These are phyloP conservation scores for Pichia paraexigua DNA, from an alignment of 805 yeast genomes.

Conservation along the genomic window DNA sequence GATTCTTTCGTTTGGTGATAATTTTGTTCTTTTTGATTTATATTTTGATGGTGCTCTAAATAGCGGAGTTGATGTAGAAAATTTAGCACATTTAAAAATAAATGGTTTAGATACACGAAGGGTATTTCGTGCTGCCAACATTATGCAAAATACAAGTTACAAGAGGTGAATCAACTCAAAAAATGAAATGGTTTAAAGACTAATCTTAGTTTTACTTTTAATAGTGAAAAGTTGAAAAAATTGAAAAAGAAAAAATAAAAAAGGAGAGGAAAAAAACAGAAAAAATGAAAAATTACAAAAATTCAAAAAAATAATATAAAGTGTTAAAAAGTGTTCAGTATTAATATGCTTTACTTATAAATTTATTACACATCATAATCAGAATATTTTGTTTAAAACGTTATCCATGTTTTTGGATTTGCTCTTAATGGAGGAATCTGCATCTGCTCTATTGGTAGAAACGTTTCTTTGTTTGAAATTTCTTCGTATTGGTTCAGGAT, in stretches of 20 bases:
- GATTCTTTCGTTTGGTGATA: slow-evolving; percentile 8
- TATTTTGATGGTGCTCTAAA: slow-evolving; percentile 7
- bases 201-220: too few species aligned
- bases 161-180: background rate
- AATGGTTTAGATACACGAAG: background rate
- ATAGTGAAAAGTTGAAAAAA: background rate
- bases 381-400: slow-evolving; percentile 51
- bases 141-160: background rate
- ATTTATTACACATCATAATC: slow-evolving; percentile 3
- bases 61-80: slow-evolving; percentile 1
- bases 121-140: background rate
- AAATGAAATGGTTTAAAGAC: background rate
- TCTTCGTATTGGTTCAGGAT: slow-evolving; percentile 36
- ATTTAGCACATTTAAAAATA: background rate
- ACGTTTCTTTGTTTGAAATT: slow-evolving; percentile 66
- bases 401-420: slow-evolving; percentile 28
- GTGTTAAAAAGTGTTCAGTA: too few species aligned
- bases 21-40: slow-evolving; percentile 4
- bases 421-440: slow-evolving; percentile 38
- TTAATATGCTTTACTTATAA: too few species aligned
- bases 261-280: too few species aligned
- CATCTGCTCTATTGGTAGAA: slow-evolving; percentile 59
- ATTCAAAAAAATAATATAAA: too few species aligned
- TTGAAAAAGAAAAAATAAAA: too few species aligned
- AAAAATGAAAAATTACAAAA: too few species aligned